Percentiles rank a stretch among this genome's conserved stretches.
Conservation (phyloP, 345 rosid genomes). For the Arabis hirsuta region DNA sequence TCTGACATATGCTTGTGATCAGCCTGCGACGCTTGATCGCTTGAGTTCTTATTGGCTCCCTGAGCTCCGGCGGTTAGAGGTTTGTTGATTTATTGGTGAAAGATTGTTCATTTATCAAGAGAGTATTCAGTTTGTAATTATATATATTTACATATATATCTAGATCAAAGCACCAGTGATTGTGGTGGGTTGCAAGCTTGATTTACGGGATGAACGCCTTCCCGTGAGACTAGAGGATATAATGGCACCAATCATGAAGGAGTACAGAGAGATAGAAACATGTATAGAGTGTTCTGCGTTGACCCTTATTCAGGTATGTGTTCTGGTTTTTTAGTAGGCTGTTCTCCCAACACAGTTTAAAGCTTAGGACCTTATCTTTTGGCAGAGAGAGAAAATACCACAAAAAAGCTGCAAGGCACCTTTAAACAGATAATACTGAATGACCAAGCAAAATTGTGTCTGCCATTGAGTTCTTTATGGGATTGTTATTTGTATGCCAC, state of each 20-base stretch:
- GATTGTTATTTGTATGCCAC: neutral
- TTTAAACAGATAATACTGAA: neutral
- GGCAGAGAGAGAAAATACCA: neutral
- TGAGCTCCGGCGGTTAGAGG: slow-evolving; percentile 79
- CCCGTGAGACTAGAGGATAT: slow-evolving; percentile 62
- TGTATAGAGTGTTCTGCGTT: slow-evolving; percentile 85
- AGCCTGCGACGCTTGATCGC: slow-evolving; percentile 64
- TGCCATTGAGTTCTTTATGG: slow-evolving; percentile 2
- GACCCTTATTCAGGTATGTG: slow-evolving; percentile 67
- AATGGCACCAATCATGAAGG: slow-evolving; percentile 84
- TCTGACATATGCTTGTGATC: slow-evolving; percentile 80
- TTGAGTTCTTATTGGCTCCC: slow-evolving; percentile 72
- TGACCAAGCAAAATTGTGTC: neutral
- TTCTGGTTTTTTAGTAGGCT: neutral
- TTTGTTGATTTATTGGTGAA: slow-evolving; percentile 12
- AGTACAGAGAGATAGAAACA: slow-evolving; percentile 81
- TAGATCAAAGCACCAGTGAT: slow-evolving; percentile 77
- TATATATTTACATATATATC: neutral
- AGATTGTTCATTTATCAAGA: neutral
- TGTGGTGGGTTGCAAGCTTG: slow-evolving; percentile 89
- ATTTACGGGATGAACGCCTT: slow-evolving; percentile 66
- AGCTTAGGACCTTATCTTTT: slow-evolving; percentile 8
- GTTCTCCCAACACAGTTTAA: neutral
- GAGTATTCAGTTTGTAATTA: neutral
- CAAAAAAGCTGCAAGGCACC: neutral